phyloP scores from a whole-genome alignment of 1,139 yeast species.

The Protomyces arabidopsidicola region DNA sequence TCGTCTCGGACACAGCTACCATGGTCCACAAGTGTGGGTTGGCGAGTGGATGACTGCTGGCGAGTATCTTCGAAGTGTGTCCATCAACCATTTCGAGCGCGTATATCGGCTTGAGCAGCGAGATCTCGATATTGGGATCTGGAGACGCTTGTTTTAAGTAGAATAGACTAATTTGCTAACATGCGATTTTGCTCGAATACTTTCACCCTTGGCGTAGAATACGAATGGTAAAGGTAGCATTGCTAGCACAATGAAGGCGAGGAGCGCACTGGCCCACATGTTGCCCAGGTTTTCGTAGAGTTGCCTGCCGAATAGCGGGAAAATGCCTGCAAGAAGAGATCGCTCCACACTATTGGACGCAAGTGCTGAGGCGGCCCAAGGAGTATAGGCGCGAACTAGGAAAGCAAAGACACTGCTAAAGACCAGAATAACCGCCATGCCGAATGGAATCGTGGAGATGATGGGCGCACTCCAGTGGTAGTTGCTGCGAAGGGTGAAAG shows the following conservation, averaged over 20 bases:
- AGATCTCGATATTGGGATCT: not conserved
- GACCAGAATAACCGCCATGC: conserved; percentile 77
- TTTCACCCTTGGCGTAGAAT: no score
- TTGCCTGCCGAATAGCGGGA: conserved; percentile 1
- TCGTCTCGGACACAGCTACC: not conserved
- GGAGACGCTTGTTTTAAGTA: not conserved
- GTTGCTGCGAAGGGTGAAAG: conserved; percentile 38
- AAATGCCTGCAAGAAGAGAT: conserved; percentile 40
- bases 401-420: conserved; percentile 46
- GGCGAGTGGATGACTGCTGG: not conserved
- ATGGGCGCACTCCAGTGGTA: conserved; percentile 52
- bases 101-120: not conserved
- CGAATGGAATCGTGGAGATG: conserved; percentile 79
- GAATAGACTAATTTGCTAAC: not conserved
- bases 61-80: not conserved
- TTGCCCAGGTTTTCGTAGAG: conserved; percentile 67
- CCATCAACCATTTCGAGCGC: not conserved
- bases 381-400: conserved; percentile 64
- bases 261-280: conserved; percentile 71
- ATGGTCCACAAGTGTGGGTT: not conserved
- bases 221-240: conserved; percentile 35
- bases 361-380: conserved; percentile 77
- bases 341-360: conserved; percentile 71
- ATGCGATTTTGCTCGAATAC: no score
- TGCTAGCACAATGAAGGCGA: conserved; percentile 53